Evolutionary conservation across 2,329 filamentous ascomycete species (phyloP).

Genomic region (Rhinocladiella similis): DNA sequence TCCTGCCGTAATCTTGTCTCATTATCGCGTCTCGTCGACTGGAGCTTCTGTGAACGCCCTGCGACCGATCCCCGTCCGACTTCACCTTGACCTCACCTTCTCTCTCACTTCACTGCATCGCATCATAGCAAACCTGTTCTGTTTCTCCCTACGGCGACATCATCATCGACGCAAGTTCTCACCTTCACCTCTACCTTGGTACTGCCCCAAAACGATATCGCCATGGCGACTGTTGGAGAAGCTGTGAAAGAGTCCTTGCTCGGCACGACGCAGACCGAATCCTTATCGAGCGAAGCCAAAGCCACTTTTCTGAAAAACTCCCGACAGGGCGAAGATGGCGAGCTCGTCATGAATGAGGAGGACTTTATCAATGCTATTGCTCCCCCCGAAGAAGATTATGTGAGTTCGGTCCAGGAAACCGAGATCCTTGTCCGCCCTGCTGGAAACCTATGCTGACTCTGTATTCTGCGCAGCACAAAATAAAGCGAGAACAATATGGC

Average conservation of each 20-base stretch:
- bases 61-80: no score
- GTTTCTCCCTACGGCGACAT: not conserved
- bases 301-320: conserved; percentile 76
- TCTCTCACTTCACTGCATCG: no score
- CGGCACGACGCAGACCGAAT: conserved; percentile 58
- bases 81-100: no score
- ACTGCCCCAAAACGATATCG: not conserved
- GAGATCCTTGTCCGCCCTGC: no score
- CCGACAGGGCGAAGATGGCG: conserved; percentile 71
- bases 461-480: conserved; percentile 73
- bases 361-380: conserved; percentile 90
- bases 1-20: no score
- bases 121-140: not conserved
- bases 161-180: not conserved
- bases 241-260: conserved; percentile 78
- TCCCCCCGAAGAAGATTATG: conserved; percentile 84
- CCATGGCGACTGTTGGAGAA: conserved; percentile 59
- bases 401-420: conserved; percentile 50
- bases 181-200: not conserved
- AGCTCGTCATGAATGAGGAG: conserved; percentile 77
- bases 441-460: not conserved
- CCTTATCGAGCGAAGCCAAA: conserved; percentile 73
- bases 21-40: no score
- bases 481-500: conserved; percentile 91
- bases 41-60: no score